Evolutionary conservation across 495 filamentous ascomycete species (phyloP), one percentile per base, ranked within the genome.

Genomic region (Talaromyces trachyspermus): DNA sequence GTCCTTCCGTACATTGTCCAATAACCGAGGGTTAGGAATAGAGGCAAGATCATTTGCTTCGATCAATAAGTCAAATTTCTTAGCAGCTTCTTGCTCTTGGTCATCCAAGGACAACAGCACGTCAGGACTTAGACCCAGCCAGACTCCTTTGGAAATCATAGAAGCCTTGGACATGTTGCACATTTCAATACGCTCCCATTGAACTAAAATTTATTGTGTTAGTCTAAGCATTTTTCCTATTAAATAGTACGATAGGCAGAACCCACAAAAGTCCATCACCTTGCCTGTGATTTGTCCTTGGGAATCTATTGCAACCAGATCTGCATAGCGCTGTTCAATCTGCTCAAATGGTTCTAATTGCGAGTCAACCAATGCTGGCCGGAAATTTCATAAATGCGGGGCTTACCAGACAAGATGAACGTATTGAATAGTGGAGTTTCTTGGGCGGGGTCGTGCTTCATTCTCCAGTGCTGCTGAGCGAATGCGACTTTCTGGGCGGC

Each of bases 151-250:
- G 18, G 85, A 79, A 37, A 96, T 91, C 62, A 95, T 88, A 2
- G 89, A 86, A 9, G 89, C 85, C 50, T 78, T 79, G 2, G 90
- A 89, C 91, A 98, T 95, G 46, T 74, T 72, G 62, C 81, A 87
- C 92, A 98, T 98, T 61, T 98, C 92, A 33, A 79, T 53, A 41
- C 90, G 78, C 63, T 98, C 92, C 66, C 85, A 86, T 55, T 92
- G 83, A 62, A 86, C 81, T 83, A 49, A 39, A 15, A 26, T 19
- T 63, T 53, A 63, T 55, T 14, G 26, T 17, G 1, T 43, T 39
- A 52, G 26, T 26, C 17, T 46, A 12, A 55, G 30, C 5, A 42
- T 42, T 14, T 20, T 44, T 18, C 17, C 14, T 15, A n/a, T 27
- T 9, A 5, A 30, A 10, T 14, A 43, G 11, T 7, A 9, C 19